Evolutionary conservation across 2,329 filamentous ascomycete genomes (phyloP), one percentile per base, ranked within the genome.

Genomic region (Botrytis cinerea): DNA sequence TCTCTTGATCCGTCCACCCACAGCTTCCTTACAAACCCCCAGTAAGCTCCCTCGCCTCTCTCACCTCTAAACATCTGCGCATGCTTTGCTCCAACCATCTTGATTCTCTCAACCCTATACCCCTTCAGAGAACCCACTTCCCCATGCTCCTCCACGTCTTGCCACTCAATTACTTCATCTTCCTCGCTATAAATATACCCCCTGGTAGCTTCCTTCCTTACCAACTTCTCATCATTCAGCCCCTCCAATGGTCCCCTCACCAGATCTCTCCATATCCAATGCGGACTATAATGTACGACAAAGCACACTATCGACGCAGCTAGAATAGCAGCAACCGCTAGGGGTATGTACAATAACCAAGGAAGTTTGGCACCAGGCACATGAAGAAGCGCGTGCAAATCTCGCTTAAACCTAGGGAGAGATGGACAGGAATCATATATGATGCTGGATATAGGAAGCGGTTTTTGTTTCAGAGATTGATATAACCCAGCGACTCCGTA

Each of bases 131-230:
- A 74, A 14, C 61, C 73, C 16, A 61, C 40, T 10, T 43, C 63
- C 20, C 70, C 73, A 71, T 76, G 73, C n/a, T 66, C 48, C 69
- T 75, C 75, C 4, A 76, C 71, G 63, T 75, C 62, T 35, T 46
- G 57, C 57, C 46, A 74, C 59, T 75, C 73, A 46, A 76, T 73
- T 2, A 45, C 69, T 8, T 69, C 25, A 73, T 75, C 78, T 64
- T 79, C 78, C 54, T 78, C 76, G 38, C 78, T 80, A 73, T 80
- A 80, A 9, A 80, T 61, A 75, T 78, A 80, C 10, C 71, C 77
- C 69, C 75, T 76, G 14, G 76, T 28, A 32, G 71, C 71, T 14
- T 67, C 60, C 48, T 70, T 45, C 14, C 73, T 59, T 18, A 80
- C 51, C 8, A 79, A 20, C 10, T 63, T 61, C n/a, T 60, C n/a